Evolutionary conservation across 805 yeast genomes (phyloP), one percentile per base, ranked within the genome.

Genomic region (Pichia insulana): DNA sequence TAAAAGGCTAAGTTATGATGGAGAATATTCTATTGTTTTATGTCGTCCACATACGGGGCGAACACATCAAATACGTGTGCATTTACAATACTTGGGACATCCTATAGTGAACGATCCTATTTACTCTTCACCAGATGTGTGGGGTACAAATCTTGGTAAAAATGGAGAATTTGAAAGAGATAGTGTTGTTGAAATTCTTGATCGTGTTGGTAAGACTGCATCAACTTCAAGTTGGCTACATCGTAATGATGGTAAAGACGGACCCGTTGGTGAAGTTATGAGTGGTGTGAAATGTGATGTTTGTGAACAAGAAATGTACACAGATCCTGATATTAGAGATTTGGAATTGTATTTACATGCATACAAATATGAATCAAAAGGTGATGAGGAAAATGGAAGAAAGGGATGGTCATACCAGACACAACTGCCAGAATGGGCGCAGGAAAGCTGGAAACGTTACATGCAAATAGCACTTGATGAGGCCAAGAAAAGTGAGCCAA

Each of bases 31-130:
- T 42, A 70, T 92, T 22, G 96, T 92, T 3, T 69, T 77, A 46
- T 90, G 97, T 61, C 73, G 68, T 50, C 98, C 98, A 1, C 64
- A 73, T 15, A 90, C 98, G 0, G 98, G 98, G 0, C 70, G 98
- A 56, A 87, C 97, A 0, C 98, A 90, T 60, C 98, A 90, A 58
- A 88, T 92, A 39, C 68, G 98, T 46, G 95, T 92, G 1, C 98
- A 92, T 64, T 63, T 92, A 43, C 96, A 89, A 61, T 82, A 70
- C 50, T 52, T 92, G n/a, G 97, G 97, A 0, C 73, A 68, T 55
- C 96, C 97, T 0, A 90, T 90, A 36, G 87, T 84, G 3, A 89
- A 90, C 57, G 98, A 90, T 59, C 97, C 97, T 0, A 70, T 89
- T 1, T 90, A 88, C 55, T 82, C 96, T 2, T 85, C 84, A 52